Base-by-base conservation (phyloP, 2,329 filamentous ascomycete species). In the Didymella exigua region DNA sequence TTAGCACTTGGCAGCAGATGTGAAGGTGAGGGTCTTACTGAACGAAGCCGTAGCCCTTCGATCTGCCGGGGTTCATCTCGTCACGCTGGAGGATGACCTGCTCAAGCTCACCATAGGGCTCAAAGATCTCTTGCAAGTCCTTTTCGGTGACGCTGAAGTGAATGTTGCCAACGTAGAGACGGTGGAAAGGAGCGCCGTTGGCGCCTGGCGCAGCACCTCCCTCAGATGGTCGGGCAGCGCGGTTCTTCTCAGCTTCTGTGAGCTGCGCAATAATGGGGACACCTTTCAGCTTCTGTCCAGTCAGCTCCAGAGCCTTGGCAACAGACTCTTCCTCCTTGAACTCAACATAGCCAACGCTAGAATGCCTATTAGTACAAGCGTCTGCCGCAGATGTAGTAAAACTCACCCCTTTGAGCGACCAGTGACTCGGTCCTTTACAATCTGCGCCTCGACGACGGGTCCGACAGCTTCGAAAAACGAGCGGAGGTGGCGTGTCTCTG, bases 161-260 rank as follows among this genome's bases (percentile, higher is more conserved):
- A 67, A 99, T 98, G 76, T 99, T 99, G 77, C 95, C 95, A 66
- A 99, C 93, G 77, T 98, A 99, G 56, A 99, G 89, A 66, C 96
- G 90, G 79, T 99, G 95, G 81, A 98, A 98, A 21, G 95, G 95
- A 56, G 96, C 89, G 58, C 90, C 89, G 74, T 93, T 93, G 56
- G 89, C 87, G 66, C 91, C 86, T 55, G 79, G 81, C 63, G 83
- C 86, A 63, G 84, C 83, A 44, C 82, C 78, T 43, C 65, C 64
- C 43, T 70, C 70, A 47, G 90, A 85, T 62, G 86, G 93, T 65
- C 93, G 91, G 62, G 92, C 91, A 82, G 96, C 93, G 68, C 95
- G 92, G 75, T 99, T 99, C 83, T 99, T 99, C 78, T 99, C 96
- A 75, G 95, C 96, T 83, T 99, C 95, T 69, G 95, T 98, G 75